These are phyloP conservation scores for Diaporthe citrichinensis DNA, from an alignment of 2,329 filamentous ascomycete genomes.

Conservation along the genomic window DNA sequence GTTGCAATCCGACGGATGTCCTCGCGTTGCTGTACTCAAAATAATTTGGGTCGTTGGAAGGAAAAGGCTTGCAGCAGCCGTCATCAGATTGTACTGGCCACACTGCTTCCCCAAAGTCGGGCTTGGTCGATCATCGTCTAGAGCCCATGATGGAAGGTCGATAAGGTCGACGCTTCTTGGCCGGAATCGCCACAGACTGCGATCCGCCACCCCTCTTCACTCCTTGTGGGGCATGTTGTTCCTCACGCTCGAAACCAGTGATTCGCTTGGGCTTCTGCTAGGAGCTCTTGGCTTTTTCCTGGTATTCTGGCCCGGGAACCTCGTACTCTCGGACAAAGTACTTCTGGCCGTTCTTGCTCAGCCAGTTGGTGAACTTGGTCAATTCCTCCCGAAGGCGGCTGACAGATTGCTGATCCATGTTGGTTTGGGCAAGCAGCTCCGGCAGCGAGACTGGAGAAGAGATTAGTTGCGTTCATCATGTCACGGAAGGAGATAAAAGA, in stretches of 20 bases:
- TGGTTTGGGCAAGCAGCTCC: constrained; percentile 95
- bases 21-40: background rate
- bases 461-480: background rate
- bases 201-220: constrained; percentile 3
- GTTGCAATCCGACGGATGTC: background rate
- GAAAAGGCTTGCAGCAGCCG: background rate
- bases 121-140: background rate
- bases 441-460: constrained; percentile 81
- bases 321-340: constrained; percentile 88
- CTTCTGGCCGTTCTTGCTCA: constrained; percentile 80
- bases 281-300: constrained; percentile 69
- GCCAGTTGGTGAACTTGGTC: constrained; percentile 86
- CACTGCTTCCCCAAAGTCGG: background rate
- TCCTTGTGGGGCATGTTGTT: background rate
- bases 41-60: background rate
- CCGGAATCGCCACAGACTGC: background rate
- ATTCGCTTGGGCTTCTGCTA: constrained; percentile 29
- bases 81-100: background rate
- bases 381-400: constrained; percentile 91
- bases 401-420: constrained; percentile 95
- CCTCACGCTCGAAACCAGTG: constrained; percentile 13
- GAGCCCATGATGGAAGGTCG: background rate
- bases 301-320: constrained; percentile 78
- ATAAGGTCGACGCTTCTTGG: constrained; percentile 2
- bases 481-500: background rate